Base-by-base conservation (phyloP, 805 yeast genomes). In the Saturnispora hagleri region DNA sequence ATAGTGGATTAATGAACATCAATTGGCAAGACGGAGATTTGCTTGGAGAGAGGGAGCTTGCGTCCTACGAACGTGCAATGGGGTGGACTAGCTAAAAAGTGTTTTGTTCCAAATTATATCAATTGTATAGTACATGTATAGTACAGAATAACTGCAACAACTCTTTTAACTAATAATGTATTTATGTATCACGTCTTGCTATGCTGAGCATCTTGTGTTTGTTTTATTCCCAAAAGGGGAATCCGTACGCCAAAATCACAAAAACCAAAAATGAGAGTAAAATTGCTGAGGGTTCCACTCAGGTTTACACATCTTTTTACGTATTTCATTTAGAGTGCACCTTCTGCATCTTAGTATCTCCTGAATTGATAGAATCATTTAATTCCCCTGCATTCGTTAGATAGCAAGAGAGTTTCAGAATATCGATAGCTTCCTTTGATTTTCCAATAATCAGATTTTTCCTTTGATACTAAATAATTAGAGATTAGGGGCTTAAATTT, bases 11-110 rank as follows among this genome's bases (percentile, higher is more conserved):
- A 10, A 53, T 64, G 48, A 62, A 64, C 43, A 53, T 63, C n/a
- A 51, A 51, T 7, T 65, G 67, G 64, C 56, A 54, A 20, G 59
- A 56, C 5, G 35, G 31, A 1, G 68, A 65, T 46, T 33, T 43
- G n/a, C 50, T 65, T 17, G 54, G 54, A n/a, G 53, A 51, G 20
- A 42, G 47, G 4, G 69, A 66, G 47, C 48, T 57, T 13, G 66
- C 63, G 5, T 60, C 60, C 15, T 66, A 62, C 47, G 62, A 62
- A 47, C 50, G 60, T 3, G 55, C 56, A 33, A 66, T 62, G 69
- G 69, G 67, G 2, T 65, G 49, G 51, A 22, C n/a, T 38, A 38
- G 24, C 22, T 38, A 6, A 18, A 2, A n/a, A 20, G 0, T 9
- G 7, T 2, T 18, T 5, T 38, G 12, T 24, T 38, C 20, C 15